Base-by-base conservation (phyloP, 1,139 yeast genomes). In the Maudiozyma humilis region DNA sequence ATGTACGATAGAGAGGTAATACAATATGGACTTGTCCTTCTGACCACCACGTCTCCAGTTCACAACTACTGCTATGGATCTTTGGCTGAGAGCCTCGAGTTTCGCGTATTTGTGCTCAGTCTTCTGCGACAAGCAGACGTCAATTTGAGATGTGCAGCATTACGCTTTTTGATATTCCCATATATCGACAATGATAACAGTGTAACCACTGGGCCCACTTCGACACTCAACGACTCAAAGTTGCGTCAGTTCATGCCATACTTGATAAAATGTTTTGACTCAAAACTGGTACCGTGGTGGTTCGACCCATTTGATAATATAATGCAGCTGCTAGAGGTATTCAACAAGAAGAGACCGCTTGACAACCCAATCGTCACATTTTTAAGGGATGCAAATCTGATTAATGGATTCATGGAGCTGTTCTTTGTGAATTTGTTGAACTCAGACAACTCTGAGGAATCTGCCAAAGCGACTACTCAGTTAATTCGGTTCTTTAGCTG, bases 241-340 rank as follows among this genome's bases (percentile, higher is more conserved):
- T 23, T 23, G 14, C 43, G 43, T 3, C 52, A 52, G 40, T 40
- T 52, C 36, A 44, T 60, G 32, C 63, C 64, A 3, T 54, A 53
- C 41, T 44, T 60, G 38, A 44, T 58, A 17, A 54, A 53, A 8
- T 47, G 52, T n/a, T 51, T 60, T 37, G 55, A 59, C 36, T 50
- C 43, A 25, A 47, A 48, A 13, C 42, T 47, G n/a, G 25, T 59
- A 3, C 64, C 64, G 4, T 51, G 54, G 55, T 59, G 63, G 63
- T 57, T 55, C 46, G 59, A 57, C 45, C 62, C 62, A 4, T 51
- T 60, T 20, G 59, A 57, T 15, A 46, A 42, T 14, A 35, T 60
- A 20, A 52, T 48, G 5, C 31, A 38, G 1, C 42, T 59, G 27
- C 39, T 57, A 13, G 53, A 53, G 4, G 36, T 49, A n/a, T 58